Evolutionary conservation across 164 flowering plant genomes (phyloP), one percentile per base, ranked within the genome.

Genomic region (Macadamia tetraphylla): DNA sequence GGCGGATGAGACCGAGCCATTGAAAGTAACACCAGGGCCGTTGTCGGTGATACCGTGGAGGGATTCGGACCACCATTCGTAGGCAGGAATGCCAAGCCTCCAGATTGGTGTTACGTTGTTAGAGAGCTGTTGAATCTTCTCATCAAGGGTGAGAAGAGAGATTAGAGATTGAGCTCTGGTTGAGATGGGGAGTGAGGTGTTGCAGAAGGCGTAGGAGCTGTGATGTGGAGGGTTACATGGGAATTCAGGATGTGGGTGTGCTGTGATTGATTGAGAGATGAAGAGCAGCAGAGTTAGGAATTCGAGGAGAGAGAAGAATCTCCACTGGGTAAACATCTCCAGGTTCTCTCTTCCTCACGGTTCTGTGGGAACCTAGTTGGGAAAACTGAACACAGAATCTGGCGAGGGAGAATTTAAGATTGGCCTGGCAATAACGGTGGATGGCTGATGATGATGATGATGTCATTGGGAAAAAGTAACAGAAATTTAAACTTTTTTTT

Each of bases 11-110:
- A 91, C 55, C 29, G 80, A 3, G 43, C 92, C 94, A 63, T 71
- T 52, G 77, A 88, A 88, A 71, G 84, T 76, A 67, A 91, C 80
- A 17, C 97, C 97, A 3, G 97, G 97, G 59, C 97, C 97, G 49
- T 91, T 88, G 44, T 76, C 48, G 76, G 92, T 87, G 46, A 91
- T 77, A 1, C 97, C 97, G 55, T 87, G 94, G 43, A 91, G 89
- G 6, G 92, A 79, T 66, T 91, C 97, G 0, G 94, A 88, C 97
- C 97, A 91, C 97, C 97, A 91, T 58, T 91, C 67, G 68, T 87
- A 88, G 6, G 86, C 49, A 1, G 97, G 91, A 42, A 91, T 78
- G 43, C 88, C 91, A 6, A 91, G 87, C 29, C 90, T 59, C 2
- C 86, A 81, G 18, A 86, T 68, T 18, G 74, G 73, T 10, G 88